These are phyloP conservation scores for Citeromyces matritensis DNA, from an alignment of 805 yeast species.

Conservation along the genomic window DNA sequence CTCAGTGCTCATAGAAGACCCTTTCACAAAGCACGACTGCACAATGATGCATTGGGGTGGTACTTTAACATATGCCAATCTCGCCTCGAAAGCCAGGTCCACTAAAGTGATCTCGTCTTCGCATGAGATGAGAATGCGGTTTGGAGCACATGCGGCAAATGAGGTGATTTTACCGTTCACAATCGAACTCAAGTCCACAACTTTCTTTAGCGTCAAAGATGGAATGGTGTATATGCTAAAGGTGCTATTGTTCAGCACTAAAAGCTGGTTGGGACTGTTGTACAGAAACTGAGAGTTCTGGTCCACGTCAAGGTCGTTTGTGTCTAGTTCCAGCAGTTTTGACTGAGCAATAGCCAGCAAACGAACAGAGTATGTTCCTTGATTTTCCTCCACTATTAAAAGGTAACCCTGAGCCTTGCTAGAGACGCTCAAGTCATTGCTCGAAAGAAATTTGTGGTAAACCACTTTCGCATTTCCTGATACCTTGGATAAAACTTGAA, in stretches of 20 bases:
- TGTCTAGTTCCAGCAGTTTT: neutral
- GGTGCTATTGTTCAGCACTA: slow-evolving; percentile 2
- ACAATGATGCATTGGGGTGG: slow-evolving; percentile 5
- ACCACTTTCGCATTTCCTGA: slow-evolving; percentile 12
- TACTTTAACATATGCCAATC: slow-evolving; percentile 14
- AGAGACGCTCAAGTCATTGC: neutral
- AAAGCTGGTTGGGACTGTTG: neutral
- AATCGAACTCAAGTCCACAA: slow-evolving; percentile 1
- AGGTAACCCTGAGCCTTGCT: slow-evolving; percentile 4
- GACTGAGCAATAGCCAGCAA: neutral
- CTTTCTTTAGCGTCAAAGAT: slow-evolving; percentile 3
- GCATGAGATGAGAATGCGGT: slow-evolving; percentile 27
- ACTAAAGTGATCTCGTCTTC: slow-evolving; percentile 23
- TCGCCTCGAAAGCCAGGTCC: slow-evolving; percentile 26
- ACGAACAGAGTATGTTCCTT: neutral
- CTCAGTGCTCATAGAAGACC: slow-evolving; percentile 23
- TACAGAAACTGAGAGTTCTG: neutral
- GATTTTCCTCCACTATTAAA: slow-evolving; percentile 2
- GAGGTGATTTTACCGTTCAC: slow-evolving; percentile 1
- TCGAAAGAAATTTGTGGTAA: slow-evolving; percentile 5
- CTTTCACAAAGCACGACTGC: slow-evolving; percentile 20
- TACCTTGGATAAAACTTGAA: slow-evolving; percentile 5
- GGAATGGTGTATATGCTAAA: slow-evolving; percentile 5
- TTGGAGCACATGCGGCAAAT: slow-evolving; percentile 10
- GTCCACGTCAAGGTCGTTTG: neutral